Conservation (phyloP, 352 stramenopile species). For the Globisporangium nunn region DNA sequence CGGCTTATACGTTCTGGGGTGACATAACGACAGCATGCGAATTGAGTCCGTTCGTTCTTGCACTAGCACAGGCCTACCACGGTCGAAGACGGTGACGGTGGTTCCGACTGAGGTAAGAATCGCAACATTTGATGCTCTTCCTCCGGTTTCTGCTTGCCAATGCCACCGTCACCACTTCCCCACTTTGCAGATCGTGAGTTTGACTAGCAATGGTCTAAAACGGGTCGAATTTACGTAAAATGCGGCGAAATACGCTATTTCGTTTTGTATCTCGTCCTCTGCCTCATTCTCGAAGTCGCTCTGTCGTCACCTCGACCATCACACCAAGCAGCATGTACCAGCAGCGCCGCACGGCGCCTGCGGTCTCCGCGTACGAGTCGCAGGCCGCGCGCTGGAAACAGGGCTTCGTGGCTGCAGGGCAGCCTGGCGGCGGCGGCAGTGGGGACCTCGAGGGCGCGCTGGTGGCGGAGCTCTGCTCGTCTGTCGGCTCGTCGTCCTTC, state of each 20-base stretch:
- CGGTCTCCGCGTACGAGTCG: constrained; percentile 60
- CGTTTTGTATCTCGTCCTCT: neutral
- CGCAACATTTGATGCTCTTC: no score
- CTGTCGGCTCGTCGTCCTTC: constrained; percentile 72
- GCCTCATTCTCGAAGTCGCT: neutral
- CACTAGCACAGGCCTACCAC: no score
- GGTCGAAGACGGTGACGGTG: no score
- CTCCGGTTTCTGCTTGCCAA: no score
- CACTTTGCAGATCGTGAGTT: neutral
- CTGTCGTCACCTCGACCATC: neutral
- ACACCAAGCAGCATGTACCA: constrained; percentile 9
- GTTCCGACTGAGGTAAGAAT: no score
- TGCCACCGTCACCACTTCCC: no score
- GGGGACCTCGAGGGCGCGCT: constrained; percentile 63
- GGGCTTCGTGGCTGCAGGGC: constrained; percentile 28
- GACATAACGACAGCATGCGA: no score
- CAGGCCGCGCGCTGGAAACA: constrained; percentile 72
- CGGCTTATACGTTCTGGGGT: no score
- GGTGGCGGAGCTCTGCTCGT: constrained; percentile 72
- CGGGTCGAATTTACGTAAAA: neutral
- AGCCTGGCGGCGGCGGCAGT: constrained; percentile 5
- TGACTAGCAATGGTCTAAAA: neutral
- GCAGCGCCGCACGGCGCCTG: constrained; percentile 17
- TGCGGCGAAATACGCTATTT: neutral
- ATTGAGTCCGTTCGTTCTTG: no score